Evolutionary conservation across 768 basidiomycete genomes (phyloP).

Genomic region (Kwoniella shandongensis): DNA sequence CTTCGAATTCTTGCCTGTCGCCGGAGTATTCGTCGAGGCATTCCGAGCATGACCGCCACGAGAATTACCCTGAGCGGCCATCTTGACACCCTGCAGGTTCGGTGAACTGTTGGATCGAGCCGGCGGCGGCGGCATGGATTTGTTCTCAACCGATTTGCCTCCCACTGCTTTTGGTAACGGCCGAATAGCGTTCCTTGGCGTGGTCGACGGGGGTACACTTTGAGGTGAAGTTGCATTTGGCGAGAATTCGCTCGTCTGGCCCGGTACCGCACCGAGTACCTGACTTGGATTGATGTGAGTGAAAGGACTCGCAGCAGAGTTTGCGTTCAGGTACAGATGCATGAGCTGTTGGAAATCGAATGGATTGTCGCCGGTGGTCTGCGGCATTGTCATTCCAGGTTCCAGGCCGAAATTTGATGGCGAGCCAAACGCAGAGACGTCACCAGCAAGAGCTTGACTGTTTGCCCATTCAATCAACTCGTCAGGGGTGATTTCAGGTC

Average conservation of each 20-base stretch:
- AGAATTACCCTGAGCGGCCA: constrained; percentile 10
- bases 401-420: constrained; percentile 22
- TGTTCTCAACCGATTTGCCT: constrained; percentile 31
- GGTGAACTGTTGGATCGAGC: constrained; percentile 47
- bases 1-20: constrained; percentile 1
- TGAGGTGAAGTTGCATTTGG: constrained; percentile 57
- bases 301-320: constrained; percentile 48
- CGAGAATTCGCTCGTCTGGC: constrained; percentile 61
- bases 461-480: constrained; percentile 22
- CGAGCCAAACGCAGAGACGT: constrained; percentile 32
- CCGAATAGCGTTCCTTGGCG: constrained; percentile 22
- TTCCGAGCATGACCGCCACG: constrained; percentile 20
- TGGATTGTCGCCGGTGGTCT: constrained; percentile 30
- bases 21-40: constrained; percentile 14
- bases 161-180: constrained; percentile 47
- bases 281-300: constrained; percentile 83
- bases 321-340: constrained; percentile 52
- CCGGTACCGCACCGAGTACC: constrained; percentile 58
- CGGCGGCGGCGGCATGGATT: constrained; percentile 27
- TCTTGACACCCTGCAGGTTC: constrained; percentile 41
- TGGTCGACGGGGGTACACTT: constrained; percentile 27
- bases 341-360: constrained; percentile 54
- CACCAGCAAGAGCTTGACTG: constrained; percentile 34
- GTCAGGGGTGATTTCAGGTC: constrained; percentile 8
- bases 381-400: constrained; percentile 15